A percentile compares a stretch with the other conserved stretches of the same genome.
These are phyloP conservation scores for Aotearoamyces nothofagi DNA, from an alignment of 2,329 filamentous ascomycete species.

Conservation along the genomic window DNA sequence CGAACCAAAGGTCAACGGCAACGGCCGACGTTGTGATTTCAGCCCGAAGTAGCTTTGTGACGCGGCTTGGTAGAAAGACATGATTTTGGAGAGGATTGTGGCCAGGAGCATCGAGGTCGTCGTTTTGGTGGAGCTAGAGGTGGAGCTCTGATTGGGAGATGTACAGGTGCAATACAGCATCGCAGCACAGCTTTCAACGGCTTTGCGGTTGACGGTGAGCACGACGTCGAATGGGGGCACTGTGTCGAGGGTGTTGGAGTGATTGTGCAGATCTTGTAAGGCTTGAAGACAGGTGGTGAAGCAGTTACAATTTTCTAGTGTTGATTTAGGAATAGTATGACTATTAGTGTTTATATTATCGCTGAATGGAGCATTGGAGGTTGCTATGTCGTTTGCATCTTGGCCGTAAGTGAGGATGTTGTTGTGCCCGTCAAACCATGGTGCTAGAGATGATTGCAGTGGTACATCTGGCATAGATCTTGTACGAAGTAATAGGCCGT, in stretches of 20 bases:
- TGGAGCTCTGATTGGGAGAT: slow-evolving; percentile 24
- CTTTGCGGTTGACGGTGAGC: slow-evolving; percentile 29
- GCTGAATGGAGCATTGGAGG: neutral
- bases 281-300: slow-evolving; percentile 31
- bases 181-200: slow-evolving; percentile 30
- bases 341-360: too few relatives aligned
- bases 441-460: slow-evolving; percentile 4
- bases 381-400: slow-evolving; percentile 1
- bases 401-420: slow-evolving; percentile 1
- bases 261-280: slow-evolving; percentile 30
- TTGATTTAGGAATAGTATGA: too few relatives aligned
- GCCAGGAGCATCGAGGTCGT: slow-evolving; percentile 33
- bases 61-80: slow-evolving; percentile 29
- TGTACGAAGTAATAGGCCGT: slow-evolving; percentile 4
- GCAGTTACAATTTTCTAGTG: slow-evolving; percentile 28
- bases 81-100: slow-evolving; percentile 31
- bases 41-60: slow-evolving; percentile 24
- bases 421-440: slow-evolving; percentile 8
- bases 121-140: too few relatives aligned
- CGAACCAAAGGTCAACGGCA: slow-evolving; percentile 27
- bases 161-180: slow-evolving; percentile 34
- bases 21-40: slow-evolving; percentile 5
- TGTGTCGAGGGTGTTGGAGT: slow-evolving; percentile 22
- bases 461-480: slow-evolving; percentile 6
- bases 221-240: slow-evolving; percentile 28